These are phyloP conservation scores for Suillus luteus DNA, from an alignment of 768 basidiomycete genomes.

Conservation along the genomic window DNA sequence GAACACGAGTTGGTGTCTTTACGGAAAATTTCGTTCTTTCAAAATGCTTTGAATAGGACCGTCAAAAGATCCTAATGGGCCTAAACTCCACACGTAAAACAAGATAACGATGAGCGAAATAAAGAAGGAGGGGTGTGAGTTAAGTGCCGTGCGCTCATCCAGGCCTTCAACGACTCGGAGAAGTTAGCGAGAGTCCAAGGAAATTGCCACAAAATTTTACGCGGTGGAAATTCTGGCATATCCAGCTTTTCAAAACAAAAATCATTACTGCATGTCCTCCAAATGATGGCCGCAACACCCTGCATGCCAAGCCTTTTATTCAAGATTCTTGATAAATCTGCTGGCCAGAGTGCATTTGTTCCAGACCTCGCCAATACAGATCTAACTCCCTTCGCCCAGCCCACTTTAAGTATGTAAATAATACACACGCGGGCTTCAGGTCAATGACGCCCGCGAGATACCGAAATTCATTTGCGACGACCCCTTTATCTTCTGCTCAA, in stretches of 20 bases:
- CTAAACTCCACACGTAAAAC: background rate
- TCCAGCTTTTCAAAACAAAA: background rate
- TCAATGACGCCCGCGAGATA: constrained; percentile 4
- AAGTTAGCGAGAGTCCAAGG: background rate
- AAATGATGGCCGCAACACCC: background rate
- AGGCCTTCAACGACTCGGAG: background rate
- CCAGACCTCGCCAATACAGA: background rate
- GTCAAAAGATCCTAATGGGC: background rate
- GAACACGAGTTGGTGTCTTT: constrained; percentile 64
- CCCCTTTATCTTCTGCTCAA: background rate
- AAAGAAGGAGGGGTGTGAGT: background rate
- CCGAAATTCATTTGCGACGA: constrained; percentile 2
- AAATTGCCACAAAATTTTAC: background rate
- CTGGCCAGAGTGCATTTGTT: background rate
- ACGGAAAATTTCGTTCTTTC: constrained; percentile 24
- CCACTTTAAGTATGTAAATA: background rate
- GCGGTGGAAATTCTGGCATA: background rate
- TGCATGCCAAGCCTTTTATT: background rate
- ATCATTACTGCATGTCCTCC: background rate
- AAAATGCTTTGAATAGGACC: constrained; percentile 16
- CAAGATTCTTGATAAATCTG: background rate
- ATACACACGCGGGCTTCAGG: constrained; percentile 1
- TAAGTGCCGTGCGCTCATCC: background rate
- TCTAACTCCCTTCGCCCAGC: constrained; percentile 5
- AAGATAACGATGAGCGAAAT: constrained; percentile 6